A percentile compares a stretch with the other conserved stretches of the same genome.
phyloP scores from a whole-genome alignment of 495 filamentous ascomycete genomes.

The Tuber indicum region DNA sequence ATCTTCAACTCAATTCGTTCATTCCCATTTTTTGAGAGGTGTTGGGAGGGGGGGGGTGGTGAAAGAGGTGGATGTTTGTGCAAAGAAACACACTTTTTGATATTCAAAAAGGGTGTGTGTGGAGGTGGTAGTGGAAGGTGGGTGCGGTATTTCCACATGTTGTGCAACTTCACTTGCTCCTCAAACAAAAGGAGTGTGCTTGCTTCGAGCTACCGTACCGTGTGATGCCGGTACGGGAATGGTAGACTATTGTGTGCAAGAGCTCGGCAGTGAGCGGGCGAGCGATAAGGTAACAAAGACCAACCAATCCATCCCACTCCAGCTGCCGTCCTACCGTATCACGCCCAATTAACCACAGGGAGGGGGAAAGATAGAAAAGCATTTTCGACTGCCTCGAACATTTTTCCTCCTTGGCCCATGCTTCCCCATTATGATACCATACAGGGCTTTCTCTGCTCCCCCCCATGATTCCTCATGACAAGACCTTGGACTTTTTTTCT shows the following conservation, averaged over 20 bases:
- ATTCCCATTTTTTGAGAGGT: neutral
- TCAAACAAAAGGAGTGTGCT: neutral
- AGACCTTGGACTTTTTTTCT: neutral
- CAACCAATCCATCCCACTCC: neutral
- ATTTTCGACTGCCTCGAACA: neutral
- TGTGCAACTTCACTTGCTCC: neutral
- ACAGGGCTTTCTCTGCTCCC: neutral
- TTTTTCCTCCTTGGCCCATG: neutral
- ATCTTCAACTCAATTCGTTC: neutral
- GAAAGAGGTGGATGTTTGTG: neutral
- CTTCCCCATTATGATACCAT: neutral
- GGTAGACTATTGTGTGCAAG: neutral
- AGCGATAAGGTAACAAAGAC: slow-evolving; percentile 4
- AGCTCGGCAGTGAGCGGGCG: neutral
- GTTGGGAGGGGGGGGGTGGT: neutral
- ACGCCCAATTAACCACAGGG: neutral
- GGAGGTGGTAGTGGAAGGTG: neutral
- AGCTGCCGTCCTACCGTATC: neutral
- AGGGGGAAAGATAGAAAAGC: neutral
- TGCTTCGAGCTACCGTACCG: neutral
- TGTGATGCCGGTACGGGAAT: neutral
- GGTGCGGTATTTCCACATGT: neutral
- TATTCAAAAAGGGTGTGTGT: neutral
- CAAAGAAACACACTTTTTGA: neutral
- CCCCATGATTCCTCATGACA: neutral